A percentile compares a stretch with the other conserved stretches of the same genome.
These are phyloP conservation scores for Candida sanyiensis DNA, from an alignment of 805 yeast genomes.

Conservation along the genomic window DNA sequence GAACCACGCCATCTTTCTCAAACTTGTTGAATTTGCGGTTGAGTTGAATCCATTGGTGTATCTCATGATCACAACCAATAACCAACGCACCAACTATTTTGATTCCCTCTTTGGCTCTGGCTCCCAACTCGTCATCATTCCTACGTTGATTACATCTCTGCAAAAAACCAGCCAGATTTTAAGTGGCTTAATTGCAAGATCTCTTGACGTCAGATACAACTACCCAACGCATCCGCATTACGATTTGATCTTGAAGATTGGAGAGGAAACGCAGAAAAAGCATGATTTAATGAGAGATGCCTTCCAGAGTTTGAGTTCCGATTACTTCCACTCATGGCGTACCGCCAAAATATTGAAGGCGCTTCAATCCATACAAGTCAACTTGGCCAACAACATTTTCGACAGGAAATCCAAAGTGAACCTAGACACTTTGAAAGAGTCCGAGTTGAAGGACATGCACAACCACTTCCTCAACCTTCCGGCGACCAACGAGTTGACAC, in stretches of 20 bases:
- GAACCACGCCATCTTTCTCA: conserved; percentile 9
- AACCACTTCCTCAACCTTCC: conserved; percentile 25
- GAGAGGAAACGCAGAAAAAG: conserved; percentile 23
- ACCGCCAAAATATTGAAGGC: conserved; percentile 44
- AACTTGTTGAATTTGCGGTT: conserved; percentile 16
- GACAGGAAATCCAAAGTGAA: conserved; percentile 22
- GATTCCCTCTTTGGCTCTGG: conserved; percentile 23
- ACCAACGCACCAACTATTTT: conserved; percentile 23
- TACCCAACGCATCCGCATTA: conserved; percentile 10
- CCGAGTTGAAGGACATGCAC: conserved; percentile 8
- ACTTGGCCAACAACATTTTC: conserved; percentile 27
- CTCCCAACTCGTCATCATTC: conserved; percentile 22
- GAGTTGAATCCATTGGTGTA: conserved; percentile 23
- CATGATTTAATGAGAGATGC: conserved; percentile 29
- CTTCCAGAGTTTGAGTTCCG: conserved; percentile 40
- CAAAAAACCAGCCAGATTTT: conserved; percentile 21
- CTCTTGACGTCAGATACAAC: conserved; percentile 25
- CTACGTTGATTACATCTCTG: conserved; percentile 16
- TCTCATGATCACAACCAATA: conserved; percentile 22
- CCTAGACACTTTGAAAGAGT: conserved; percentile 14
- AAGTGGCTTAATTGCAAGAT: conserved; percentile 23
- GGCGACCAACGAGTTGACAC: conserved; percentile 18
- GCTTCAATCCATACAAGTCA: conserved; percentile 32
- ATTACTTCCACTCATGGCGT: conserved; percentile 63
- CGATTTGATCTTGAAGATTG: conserved; percentile 16